These are phyloP conservation scores for Uronychia setigera DNA, from an alignment of 73 alveolate genomes.

Conservation along the genomic window DNA sequence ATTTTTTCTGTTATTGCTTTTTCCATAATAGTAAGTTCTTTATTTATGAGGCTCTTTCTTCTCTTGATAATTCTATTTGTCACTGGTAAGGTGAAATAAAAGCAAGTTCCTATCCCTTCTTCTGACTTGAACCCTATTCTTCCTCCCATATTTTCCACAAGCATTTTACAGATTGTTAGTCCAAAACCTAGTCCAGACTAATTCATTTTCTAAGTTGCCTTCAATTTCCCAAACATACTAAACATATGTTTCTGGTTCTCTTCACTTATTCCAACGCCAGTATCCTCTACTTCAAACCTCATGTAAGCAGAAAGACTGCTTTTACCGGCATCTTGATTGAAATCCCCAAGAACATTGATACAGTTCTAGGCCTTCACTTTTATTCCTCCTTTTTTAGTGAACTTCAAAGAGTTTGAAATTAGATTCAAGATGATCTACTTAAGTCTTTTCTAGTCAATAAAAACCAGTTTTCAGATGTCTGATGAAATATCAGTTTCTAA, in stretches of 20 bases:
- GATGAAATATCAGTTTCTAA: too few relatives aligned
- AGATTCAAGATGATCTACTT: constrained; percentile 3
- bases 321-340: not conserved
- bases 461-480: too few relatives aligned
- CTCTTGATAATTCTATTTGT: too few relatives aligned
- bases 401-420: constrained; percentile 6
- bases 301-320: not conserved
- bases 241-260: not conserved
- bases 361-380: too few relatives aligned
- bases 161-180: constrained; percentile 3
- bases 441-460: not conserved
- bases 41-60: too few relatives aligned
- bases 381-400: constrained; percentile 1
- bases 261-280: constrained; percentile 18
- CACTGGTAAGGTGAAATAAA: constrained; percentile 1
- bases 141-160: constrained; percentile 7
- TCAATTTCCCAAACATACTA: constrained; percentile 2
- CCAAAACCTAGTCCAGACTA: constrained; percentile 19
- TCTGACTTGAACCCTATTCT: not conserved
- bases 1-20: too few relatives aligned
- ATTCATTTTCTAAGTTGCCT: not conserved
- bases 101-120: constrained; percentile 12
- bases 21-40: too few relatives aligned
- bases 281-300: not conserved
- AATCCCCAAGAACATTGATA: too few relatives aligned